Conservation (phyloP, 139 green algal species). For the Yamagishiella unicocca region DNA sequence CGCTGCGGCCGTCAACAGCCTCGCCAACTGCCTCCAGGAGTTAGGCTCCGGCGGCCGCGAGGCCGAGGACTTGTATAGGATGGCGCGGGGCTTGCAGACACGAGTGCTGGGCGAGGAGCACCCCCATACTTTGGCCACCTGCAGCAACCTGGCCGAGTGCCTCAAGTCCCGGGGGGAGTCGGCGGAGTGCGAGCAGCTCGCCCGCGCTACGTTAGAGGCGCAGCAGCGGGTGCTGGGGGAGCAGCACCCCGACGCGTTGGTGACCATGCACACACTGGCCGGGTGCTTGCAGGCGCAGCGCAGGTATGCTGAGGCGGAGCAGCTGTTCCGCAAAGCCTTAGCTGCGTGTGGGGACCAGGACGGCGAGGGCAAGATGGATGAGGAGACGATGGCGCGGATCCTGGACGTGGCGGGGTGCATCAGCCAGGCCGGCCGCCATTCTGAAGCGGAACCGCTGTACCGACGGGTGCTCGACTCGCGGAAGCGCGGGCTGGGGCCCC, state of each 20-base stretch:
- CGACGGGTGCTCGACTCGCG: neutral
- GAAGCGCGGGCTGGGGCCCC: too few species aligned
- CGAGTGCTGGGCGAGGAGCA: slow-evolving; percentile 30
- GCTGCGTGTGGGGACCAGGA: neutral
- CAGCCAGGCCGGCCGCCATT: neutral
- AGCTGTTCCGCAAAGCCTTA: neutral
- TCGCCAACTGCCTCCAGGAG: too few species aligned
- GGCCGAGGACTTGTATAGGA: neutral
- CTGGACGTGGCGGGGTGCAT: neutral
- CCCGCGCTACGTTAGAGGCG: neutral
- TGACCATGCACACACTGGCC: neutral
- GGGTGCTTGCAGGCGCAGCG: neutral
- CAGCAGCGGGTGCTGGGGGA: neutral
- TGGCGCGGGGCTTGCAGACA: neutral
- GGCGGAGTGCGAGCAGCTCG: too few species aligned
- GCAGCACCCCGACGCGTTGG: neutral
- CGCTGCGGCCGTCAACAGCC: too few species aligned
- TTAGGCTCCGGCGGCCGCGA: neutral
- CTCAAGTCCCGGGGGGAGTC: neutral
- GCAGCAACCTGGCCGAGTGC: neutral
- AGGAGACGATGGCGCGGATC: neutral
- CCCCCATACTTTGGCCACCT: neutral
- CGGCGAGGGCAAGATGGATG: neutral
- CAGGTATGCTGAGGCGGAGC: neutral
- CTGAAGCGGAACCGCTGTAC: neutral